phyloP scores from a whole-genome alignment of 257 asterid genomes.

The Nicotiana tabacum region DNA sequence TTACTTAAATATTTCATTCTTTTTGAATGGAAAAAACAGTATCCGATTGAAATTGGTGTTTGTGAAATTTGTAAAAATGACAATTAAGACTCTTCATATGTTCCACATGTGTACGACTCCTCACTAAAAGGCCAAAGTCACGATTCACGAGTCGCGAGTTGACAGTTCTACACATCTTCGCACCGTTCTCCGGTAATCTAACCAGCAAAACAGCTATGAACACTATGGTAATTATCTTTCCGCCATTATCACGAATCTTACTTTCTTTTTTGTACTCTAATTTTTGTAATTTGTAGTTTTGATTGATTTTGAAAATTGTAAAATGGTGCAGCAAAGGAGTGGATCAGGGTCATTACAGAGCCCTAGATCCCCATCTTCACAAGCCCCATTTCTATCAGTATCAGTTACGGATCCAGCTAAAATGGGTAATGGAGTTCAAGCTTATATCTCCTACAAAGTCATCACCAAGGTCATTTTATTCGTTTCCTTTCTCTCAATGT shows the following conservation, averaged over 20 bases:
- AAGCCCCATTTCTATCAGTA: constrained; percentile 60
- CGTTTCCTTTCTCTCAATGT: neutral
- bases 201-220: neutral
- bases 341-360: constrained; percentile 70
- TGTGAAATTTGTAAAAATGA: too few species aligned
- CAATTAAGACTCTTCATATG: neutral
- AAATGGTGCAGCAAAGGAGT: constrained; percentile 51
- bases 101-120: neutral
- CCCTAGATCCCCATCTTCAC: constrained; percentile 87
- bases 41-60: too few species aligned
- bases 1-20: too few species aligned
- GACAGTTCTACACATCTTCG: too few species aligned
- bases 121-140: neutral
- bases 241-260: neutral
- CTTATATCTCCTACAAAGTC: constrained; percentile 97
- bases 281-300: neutral
- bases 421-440: constrained; percentile 98
- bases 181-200: neutral
- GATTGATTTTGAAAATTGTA: neutral
- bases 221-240: neutral
- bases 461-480: constrained; percentile 61
- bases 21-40: too few species aligned
- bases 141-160: neutral
- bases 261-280: neutral
- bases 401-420: constrained; percentile 98